Evolutionary conservation across 768 basidiomycete genomes (phyloP), one percentile per base, ranked within the genome.

Genomic region (Boletales sp.): DNA sequence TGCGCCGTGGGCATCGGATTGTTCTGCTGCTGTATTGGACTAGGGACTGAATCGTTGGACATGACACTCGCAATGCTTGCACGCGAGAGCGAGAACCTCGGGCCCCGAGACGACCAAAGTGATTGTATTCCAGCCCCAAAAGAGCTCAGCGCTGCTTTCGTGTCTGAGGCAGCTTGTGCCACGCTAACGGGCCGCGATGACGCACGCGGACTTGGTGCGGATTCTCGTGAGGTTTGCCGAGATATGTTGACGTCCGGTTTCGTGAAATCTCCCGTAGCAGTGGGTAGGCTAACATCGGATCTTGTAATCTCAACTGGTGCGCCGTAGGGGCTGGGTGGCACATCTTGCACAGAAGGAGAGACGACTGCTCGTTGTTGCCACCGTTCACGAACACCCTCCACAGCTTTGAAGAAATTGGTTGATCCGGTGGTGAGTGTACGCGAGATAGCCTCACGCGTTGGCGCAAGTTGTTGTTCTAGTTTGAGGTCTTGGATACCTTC

Each of bases 401-500:
- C 84, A 1, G 93, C 93, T 58, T 87, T 92, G 72, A 94, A 85
- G 57, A 97, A 83, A 55, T 79, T 85, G 14, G 86, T 78, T 4
- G 91, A 89, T 21, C 92, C 86, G 8, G 75, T 79, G 0, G 76
- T 79, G 41, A 94, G 58, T 0, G 91, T 93, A 30, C 84, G 78
- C 8, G 84, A 80, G 38, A 97, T 83, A 3, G 88, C 97, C 66
- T 97, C 94, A 8, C 91, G 81, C 1, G 94, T 87, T 2, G 95
- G 93, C 5, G 86, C 93, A n/a, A 97, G 80, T 59, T 94, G 91
- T 67, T 97, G 88, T 30, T 97, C 90, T 5, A 97, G 69, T 65
- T 89, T 91, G 45, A 99, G 78, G 27, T 97, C 95, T 63, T 97
- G 93, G 15, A 98, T 81, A 3, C 94, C 94, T 70, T 98, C 94